Evolutionary conservation across 306 rosid genomes (phyloP), one percentile per base, ranked within the genome.

Genomic region (Amphicarpaea edgeworthii): DNA sequence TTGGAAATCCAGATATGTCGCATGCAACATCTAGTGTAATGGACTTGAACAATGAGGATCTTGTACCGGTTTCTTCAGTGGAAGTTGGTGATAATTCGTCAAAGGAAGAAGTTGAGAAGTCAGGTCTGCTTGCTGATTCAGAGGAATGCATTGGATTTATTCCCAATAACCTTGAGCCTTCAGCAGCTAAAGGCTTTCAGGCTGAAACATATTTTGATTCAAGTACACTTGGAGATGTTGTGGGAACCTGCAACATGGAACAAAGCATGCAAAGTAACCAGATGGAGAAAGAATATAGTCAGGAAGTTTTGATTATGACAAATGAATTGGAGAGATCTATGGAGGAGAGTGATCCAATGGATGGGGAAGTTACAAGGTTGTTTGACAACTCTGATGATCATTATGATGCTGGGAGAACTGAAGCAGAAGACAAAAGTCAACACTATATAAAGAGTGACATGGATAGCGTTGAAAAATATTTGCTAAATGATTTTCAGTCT

Each of bases 61-160:
- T 42, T 73, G 69, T 6, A 1, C 20, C 43, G 20, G 32, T 58
- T 58, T 16, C 26, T 24, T 60, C 73, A 42, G 50, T 15, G 17
- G 78, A 79, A 28, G 7, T 38, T 37, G 78, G 53, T 12, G 37
- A 45, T 8, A 8, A 45, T 45, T 65, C 73, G 40, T 12, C 24
- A 28, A 68, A 45, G 69, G 70, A 43, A 50, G 76, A 73, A 32
- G 46, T 20, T 65, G 23, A 26, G n/a, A 19, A 70, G 45, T 34
- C 28, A n/a, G 50, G 55, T 47, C 14, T 58, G 64, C 14, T 21
- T 46, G 54, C 64, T 59, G 70, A 69, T 45, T 50, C 53, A 34
- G n/a, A 57, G 40, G 70, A 69, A n/a, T 68, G 70, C 70, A 70
- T 24, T 71, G 58, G 34, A 15, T 10, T 24, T 70, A 38, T 24